Evolutionary conservation across 306 rosid species (phyloP).

Genomic region (Inga oerstediana): DNA sequence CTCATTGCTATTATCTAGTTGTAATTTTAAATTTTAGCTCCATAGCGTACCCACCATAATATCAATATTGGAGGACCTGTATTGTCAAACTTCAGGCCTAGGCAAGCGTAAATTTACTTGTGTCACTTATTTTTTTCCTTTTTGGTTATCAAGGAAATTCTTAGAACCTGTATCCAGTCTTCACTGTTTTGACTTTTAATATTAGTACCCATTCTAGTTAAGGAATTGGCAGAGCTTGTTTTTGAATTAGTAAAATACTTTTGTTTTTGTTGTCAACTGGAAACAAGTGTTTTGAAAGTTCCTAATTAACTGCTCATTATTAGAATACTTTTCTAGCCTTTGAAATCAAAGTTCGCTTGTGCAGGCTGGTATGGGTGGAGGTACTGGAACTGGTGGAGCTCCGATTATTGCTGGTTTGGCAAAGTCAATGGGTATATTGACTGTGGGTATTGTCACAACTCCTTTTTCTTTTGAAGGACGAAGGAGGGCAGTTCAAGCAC

Average conservation of each 20-base stretch:
- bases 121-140: background rate
- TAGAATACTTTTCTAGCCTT: slow-evolving; percentile 26
- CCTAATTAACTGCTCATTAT: background rate
- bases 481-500: slow-evolving; percentile 89
- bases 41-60: background rate
- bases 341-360: slow-evolving; percentile 21
- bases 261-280: slow-evolving; percentile 6
- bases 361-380: slow-evolving; percentile 97
- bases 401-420: slow-evolving; percentile 84
- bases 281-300: slow-evolving; percentile 13
- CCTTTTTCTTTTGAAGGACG: slow-evolving; percentile 91
- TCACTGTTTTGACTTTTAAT: background rate
- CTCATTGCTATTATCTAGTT: background rate
- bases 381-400: slow-evolving; percentile 94
- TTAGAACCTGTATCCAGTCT: slow-evolving; percentile 6
- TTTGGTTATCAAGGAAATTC: background rate
- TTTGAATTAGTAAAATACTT: slow-evolving; percentile 7
- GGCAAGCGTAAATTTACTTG: background rate
- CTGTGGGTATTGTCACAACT: slow-evolving; percentile 88
- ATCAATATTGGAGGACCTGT: background rate
- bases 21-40: slow-evolving; percentile 11
- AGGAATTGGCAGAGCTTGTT: slow-evolving; percentile 10
- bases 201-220: slow-evolving; percentile 4
- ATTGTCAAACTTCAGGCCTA: background rate
- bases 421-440: slow-evolving; percentile 87